A percentile compares a stretch with the other conserved stretches of the same genome.
Conservation (phyloP, 352 stramenopile species). For the Phytophthora podocarpi region DNA sequence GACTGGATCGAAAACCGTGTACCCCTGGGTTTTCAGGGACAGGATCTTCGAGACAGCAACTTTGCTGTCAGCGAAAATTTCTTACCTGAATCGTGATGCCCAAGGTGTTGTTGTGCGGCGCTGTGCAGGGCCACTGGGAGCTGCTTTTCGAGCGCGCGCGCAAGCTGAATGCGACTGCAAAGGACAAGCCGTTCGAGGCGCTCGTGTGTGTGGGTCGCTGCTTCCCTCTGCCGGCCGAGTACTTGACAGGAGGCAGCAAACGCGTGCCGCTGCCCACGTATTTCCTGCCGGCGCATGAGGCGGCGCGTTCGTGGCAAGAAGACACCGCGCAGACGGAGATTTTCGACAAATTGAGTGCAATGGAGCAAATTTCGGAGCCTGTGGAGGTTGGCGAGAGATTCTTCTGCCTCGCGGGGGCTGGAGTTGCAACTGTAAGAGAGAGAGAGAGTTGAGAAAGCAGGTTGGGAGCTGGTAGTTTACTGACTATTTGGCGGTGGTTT, state of each 20-base stretch:
- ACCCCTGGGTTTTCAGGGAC: too few species aligned
- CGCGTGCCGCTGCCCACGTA: slow-evolving; percentile 67
- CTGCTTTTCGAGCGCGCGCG: slow-evolving; percentile 69
- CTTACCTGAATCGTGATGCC: slow-evolving; percentile 54
- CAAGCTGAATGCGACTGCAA: slow-evolving; percentile 68
- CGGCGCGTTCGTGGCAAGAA: slow-evolving; percentile 29
- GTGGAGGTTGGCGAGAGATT: slow-evolving; percentile 58
- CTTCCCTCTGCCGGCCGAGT: slow-evolving; percentile 60
- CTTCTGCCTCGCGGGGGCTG: slow-evolving; percentile 51
- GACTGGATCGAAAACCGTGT: too few species aligned
- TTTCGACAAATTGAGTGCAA: slow-evolving; percentile 43
- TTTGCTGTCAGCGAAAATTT: too few species aligned
- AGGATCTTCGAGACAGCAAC: too few species aligned
- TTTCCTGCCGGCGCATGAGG: slow-evolving; percentile 48
- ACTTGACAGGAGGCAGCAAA: slow-evolving; percentile 38
- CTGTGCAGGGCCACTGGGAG: slow-evolving; percentile 64
- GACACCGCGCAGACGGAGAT: slow-evolving; percentile 39
- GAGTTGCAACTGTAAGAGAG: slow-evolving; percentile 44
- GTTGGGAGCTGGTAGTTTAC: neutral
- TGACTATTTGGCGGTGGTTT: neutral
- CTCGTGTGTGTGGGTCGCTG: slow-evolving; percentile 66
- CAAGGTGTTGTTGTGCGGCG: slow-evolving; percentile 79
- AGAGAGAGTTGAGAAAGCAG: neutral
- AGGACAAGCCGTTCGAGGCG: slow-evolving; percentile 60
- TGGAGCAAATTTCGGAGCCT: slow-evolving; percentile 6